phyloP scores from a whole-genome alignment of 2,329 filamentous ascomycete genomes.

The Fusarium albosuccineum region DNA sequence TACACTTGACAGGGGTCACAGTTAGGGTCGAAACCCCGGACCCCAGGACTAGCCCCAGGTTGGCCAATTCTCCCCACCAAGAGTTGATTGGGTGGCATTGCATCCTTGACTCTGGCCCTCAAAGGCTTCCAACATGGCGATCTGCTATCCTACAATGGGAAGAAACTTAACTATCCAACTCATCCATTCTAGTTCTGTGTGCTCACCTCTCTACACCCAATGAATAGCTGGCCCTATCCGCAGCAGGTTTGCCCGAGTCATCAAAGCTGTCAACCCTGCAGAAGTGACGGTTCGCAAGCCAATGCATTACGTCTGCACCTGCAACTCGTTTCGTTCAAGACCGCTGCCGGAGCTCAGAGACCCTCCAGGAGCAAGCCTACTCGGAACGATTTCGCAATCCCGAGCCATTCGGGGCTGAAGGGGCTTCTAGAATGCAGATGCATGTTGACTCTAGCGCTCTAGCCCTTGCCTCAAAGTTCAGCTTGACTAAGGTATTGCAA shows the following conservation, averaged over 20 bases:
- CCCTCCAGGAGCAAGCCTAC: slow-evolving; percentile 29
- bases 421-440: slow-evolving; percentile 34
- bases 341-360: slow-evolving; percentile 29
- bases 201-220: background rate
- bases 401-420: slow-evolving; percentile 17
- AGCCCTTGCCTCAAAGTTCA: slow-evolving; percentile 30
- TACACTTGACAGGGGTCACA: slow-evolving; percentile 24
- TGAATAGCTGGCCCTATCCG: slow-evolving; percentile 3
- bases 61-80: slow-evolving; percentile 18
- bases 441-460: slow-evolving; percentile 8
- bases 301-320: slow-evolving; percentile 37
- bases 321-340: slow-evolving; percentile 23
- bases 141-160: slow-evolving; percentile 21
- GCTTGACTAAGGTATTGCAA: slow-evolving; percentile 28
- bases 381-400: slow-evolving; percentile 20
- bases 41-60: slow-evolving; percentile 14
- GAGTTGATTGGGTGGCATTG: slow-evolving; percentile 27
- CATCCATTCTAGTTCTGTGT: background rate
- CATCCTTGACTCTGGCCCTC: slow-evolving; percentile 16
- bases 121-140: slow-evolving; percentile 13
- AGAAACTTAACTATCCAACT: background rate
- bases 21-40: slow-evolving; percentile 21
- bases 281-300: slow-evolving; percentile 29
- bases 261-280: slow-evolving; percentile 23
- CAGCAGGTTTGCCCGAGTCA: slow-evolving; percentile 13